Percentiles rank a stretch among this genome's conserved stretches.
Conservation (phyloP, 2,329 filamentous ascomycete species). For the Pleomassaria siparia region DNA sequence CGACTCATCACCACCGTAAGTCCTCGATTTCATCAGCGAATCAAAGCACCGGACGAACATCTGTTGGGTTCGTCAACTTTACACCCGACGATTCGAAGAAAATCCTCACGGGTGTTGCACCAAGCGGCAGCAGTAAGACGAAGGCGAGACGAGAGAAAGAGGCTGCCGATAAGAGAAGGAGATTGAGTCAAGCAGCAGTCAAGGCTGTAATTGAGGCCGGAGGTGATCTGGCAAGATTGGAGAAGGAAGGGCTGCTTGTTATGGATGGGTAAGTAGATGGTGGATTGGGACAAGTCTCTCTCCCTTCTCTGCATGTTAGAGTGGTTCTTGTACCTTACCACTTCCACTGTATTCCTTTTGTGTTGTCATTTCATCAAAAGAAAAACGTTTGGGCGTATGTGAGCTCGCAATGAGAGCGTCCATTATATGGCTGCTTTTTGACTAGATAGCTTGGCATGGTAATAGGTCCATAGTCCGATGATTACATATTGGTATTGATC, state of each 20-base stretch:
- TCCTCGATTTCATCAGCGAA: constrained; percentile 15
- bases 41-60: neutral
- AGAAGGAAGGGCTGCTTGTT: constrained; percentile 43
- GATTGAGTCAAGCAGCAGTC: constrained; percentile 67
- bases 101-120: constrained; percentile 87
- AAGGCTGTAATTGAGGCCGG: constrained; percentile 71
- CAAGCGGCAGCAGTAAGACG: constrained; percentile 88
- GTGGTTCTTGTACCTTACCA: constrained; percentile 1
- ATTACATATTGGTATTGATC: no score
- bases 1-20: constrained; percentile 19
- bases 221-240: constrained; percentile 58
- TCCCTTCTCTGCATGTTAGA: constrained; percentile 4
- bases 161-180: constrained; percentile 72
- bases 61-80: constrained; percentile 80
- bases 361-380: no score
- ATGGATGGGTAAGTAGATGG: constrained; percentile 17
- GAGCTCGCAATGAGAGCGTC: neutral
- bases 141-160: constrained; percentile 91
- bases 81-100: constrained; percentile 76
- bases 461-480: constrained; percentile 14
- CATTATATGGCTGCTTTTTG: neutral
- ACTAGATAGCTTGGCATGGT: constrained; percentile 6
- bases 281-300: neutral
- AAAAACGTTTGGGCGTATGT: no score
- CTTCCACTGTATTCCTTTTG: no score